Evolutionary conservation across 306 rosid species (phyloP).

Genomic region (Delonix regia): DNA sequence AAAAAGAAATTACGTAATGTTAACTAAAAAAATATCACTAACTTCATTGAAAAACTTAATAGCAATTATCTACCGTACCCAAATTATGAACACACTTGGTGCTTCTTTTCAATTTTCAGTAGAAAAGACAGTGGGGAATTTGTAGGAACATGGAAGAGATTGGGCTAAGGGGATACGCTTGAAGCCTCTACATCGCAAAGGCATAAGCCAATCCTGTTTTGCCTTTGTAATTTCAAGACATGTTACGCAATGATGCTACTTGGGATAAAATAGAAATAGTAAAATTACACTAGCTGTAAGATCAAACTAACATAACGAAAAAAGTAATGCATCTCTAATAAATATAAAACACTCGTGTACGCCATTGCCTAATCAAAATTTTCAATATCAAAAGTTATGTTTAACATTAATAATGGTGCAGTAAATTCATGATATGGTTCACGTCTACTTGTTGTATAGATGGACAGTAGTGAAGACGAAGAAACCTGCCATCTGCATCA

Average conservation of each 20-base stretch:
- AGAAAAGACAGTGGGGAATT: too few species aligned
- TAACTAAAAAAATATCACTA: too few species aligned
- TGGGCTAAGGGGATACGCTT: too few species aligned
- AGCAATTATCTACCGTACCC: too few species aligned
- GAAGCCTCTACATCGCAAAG: neutral
- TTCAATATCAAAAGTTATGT: constrained; percentile 41
- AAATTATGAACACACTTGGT: too few species aligned
- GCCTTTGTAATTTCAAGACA: neutral
- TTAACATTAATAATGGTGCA: constrained; percentile 27
- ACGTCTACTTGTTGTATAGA: constrained; percentile 77
- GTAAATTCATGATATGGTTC: constrained; percentile 26
- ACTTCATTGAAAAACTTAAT: too few species aligned
- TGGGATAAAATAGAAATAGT: neutral
- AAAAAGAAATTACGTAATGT: too few species aligned
- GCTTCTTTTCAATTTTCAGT: too few species aligned
- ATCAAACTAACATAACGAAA: neutral
- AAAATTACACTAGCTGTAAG: neutral
- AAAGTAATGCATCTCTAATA: constrained; percentile 22
- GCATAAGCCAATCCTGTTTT: neutral
- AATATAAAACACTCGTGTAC: constrained; percentile 32
- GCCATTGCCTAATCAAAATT: constrained; percentile 57
- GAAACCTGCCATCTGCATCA: constrained; percentile 96
- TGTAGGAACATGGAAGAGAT: too few species aligned
- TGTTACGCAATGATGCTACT: neutral
- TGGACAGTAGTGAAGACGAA: constrained; percentile 77